These are phyloP conservation scores for Anthoceros angustus DNA, from an alignment of 225 moss, liverwort and hornwort species.

Conservation along the genomic window DNA sequence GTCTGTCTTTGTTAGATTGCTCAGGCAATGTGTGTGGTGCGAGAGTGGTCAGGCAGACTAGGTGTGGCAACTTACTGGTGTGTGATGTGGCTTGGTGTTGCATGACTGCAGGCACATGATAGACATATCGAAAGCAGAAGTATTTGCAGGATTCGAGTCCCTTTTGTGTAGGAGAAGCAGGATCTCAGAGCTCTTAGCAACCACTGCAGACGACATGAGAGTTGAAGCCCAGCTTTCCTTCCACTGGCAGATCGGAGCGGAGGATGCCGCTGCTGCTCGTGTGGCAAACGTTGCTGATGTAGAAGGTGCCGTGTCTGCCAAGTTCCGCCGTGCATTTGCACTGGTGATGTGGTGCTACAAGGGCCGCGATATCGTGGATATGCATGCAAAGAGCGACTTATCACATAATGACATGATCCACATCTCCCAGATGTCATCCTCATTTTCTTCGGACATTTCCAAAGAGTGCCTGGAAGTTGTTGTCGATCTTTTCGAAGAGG, in stretches of 20 bases:
- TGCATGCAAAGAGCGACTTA: background rate
- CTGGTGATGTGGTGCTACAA: constrained; percentile 4
- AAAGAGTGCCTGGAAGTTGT: constrained; percentile 2
- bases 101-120: background rate
- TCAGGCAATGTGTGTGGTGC: background rate
- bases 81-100: background rate
- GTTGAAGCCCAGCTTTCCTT: background rate
- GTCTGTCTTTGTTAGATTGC: background rate
- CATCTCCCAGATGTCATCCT: background rate
- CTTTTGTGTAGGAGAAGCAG: background rate
- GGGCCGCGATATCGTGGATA: background rate
- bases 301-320: background rate
- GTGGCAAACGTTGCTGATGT: background rate
- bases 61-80: background rate
- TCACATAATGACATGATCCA: background rate
- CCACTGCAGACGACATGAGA: background rate
- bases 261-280: background rate
- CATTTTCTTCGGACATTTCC: constrained; percentile 1
- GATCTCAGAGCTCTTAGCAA: background rate
- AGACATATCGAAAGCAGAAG: background rate
- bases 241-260: background rate
- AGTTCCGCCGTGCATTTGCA: background rate
- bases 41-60: background rate
- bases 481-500: background rate
- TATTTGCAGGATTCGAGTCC: background rate